phyloP scores from a whole-genome alignment of 2,329 filamentous ascomycete species.

The Apiospora kogelbergensis region DNA sequence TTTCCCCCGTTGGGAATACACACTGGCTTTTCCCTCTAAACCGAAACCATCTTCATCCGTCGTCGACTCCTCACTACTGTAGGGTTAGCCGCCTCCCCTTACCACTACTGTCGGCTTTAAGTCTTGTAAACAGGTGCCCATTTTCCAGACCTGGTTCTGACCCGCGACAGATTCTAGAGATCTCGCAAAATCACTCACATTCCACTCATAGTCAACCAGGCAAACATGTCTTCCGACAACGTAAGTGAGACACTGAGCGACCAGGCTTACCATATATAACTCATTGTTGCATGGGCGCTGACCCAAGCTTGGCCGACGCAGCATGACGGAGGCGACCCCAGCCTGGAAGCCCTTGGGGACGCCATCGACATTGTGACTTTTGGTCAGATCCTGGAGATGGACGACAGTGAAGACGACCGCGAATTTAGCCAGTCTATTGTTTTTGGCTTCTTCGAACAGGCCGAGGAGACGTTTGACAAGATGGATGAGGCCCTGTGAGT shows the following conservation, averaged over 20 bases:
- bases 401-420: constrained; percentile 80
- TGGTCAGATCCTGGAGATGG: constrained; percentile 97
- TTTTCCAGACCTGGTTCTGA: background rate
- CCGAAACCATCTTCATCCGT: constrained; percentile 10
- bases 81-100: constrained; percentile 2
- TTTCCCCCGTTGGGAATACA: constrained; percentile 6
- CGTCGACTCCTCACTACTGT: constrained; percentile 8
- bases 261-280: background rate
- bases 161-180: background rate
- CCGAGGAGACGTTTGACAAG: constrained; percentile 77
- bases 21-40: constrained; percentile 9
- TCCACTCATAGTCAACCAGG: background rate
- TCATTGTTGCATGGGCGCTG: background rate
- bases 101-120: background rate
- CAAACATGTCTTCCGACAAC: constrained; percentile 11
- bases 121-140: background rate
- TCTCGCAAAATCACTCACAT: background rate
- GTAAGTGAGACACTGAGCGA: background rate
- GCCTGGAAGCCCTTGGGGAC: constrained; percentile 66
- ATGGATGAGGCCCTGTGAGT: constrained; percentile 85
- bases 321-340: constrained; percentile 48
- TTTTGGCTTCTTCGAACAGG: constrained; percentile 90
- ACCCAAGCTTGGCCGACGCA: constrained; percentile 28
- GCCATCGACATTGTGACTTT: constrained; percentile 80
- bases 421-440: constrained; percentile 91